A percentile compares a stretch with the other conserved stretches of the same genome.
Evolutionary conservation across 2,329 filamentous ascomycete species (phyloP).

Genomic region (Venturia carpophila): DNA sequence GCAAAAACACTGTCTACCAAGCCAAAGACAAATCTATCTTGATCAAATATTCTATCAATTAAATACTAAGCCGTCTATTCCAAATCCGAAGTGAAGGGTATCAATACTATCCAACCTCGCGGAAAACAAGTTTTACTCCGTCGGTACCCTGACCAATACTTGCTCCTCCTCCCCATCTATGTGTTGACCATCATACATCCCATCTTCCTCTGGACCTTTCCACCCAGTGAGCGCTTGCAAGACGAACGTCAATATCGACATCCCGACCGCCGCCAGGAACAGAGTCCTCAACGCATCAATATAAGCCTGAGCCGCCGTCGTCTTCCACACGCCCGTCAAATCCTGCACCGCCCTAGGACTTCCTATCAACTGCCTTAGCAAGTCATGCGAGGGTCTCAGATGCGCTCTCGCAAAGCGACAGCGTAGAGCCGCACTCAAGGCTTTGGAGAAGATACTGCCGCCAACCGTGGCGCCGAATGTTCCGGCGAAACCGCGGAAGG

Average conservation of each 20-base stretch:
- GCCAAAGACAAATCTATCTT: not conserved
- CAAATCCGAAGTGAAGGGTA: not conserved
- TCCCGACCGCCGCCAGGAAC: conserved; percentile 44
- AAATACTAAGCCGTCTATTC: not conserved
- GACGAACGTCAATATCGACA: conserved; percentile 43
- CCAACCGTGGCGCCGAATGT: conserved; percentile 74
- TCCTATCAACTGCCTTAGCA: conserved; percentile 50
- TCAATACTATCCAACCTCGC: not conserved
- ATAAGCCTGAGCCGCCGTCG: conserved; percentile 48
- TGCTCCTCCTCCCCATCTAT: not conserved
- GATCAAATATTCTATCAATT: not conserved
- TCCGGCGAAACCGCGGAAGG: conserved; percentile 74
- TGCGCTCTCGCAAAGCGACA: conserved; percentile 46
- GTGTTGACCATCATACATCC: not conserved
- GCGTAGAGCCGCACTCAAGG: conserved; percentile 49
- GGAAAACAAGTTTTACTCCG: not conserved
- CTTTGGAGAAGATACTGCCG: conserved; percentile 64
- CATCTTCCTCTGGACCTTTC: conserved; percentile 30
- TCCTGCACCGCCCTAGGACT: conserved; percentile 48
- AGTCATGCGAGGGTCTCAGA: conserved; percentile 32
- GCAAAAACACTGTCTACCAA: not conserved
- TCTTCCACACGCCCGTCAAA: conserved; percentile 42
- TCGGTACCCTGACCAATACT: not conserved
- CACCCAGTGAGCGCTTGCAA: conserved; percentile 54
- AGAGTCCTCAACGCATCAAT: conserved; percentile 45